phyloP scores from a whole-genome alignment of 2,329 filamentous ascomycete genomes.

The Thielaviopsis populi region DNA sequence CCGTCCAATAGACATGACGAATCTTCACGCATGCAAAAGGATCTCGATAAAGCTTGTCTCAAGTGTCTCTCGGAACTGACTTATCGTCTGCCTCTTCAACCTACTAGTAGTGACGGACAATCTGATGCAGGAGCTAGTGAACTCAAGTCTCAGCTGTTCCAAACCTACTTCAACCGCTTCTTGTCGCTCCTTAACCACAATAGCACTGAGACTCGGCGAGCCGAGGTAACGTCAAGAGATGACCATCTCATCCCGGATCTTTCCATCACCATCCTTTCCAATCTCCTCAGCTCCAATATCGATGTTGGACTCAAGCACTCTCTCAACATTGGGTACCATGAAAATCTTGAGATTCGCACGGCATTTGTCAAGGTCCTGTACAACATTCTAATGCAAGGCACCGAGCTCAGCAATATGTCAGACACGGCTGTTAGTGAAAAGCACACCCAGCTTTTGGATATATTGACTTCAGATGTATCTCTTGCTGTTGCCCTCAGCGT shows the following conservation, averaged over 20 bases:
- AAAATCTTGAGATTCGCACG: conserved; percentile 53
- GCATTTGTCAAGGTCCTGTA: conserved; percentile 56
- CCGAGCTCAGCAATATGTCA: conserved; percentile 53
- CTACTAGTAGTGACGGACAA: conserved; percentile 45
- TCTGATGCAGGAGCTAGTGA: conserved; percentile 52
- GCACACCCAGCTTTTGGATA: conserved; percentile 49
- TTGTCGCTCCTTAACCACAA: conserved; percentile 50
- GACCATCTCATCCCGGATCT: conserved; percentile 46
- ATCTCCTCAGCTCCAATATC: conserved; percentile 54
- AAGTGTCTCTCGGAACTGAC: conserved; percentile 51
- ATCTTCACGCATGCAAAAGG: conserved; percentile 41
- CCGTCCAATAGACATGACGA: conserved; percentile 41
- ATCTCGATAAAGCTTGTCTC: conserved; percentile 51
- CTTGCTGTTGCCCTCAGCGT: conserved; percentile 49
- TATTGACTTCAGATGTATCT: conserved; percentile 46
- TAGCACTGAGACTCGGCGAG: conserved; percentile 18
- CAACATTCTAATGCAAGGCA: conserved; percentile 56
- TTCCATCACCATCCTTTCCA: conserved; percentile 52
- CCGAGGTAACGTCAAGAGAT: conserved; percentile 28
- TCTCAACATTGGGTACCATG: conserved; percentile 54
- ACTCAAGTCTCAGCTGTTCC: conserved; percentile 56
- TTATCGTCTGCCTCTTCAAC: conserved; percentile 50
- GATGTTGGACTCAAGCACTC: conserved; percentile 58
- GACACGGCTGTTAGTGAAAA: conserved; percentile 54
- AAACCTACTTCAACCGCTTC: conserved; percentile 56